Evolutionary conservation across 2,329 filamentous ascomycete species (phyloP).

Genomic region (Trichocomaceae sp.): DNA sequence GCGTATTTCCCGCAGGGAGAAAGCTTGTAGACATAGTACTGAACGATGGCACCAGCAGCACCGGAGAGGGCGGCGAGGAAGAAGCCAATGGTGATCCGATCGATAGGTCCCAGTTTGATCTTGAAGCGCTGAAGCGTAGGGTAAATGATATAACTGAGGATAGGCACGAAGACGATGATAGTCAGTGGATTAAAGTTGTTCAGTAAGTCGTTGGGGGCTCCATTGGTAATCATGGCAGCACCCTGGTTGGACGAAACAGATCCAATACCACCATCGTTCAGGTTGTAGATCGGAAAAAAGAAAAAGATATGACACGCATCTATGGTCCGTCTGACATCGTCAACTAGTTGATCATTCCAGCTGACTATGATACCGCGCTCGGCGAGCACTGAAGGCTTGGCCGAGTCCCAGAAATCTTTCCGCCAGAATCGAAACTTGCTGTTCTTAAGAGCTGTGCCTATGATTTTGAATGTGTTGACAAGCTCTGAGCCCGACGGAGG

Average conservation of each 20-base stretch:
- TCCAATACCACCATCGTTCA: conserved; percentile 46
- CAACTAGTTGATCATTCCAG: conserved; percentile 32
- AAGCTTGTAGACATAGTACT: conserved; percentile 42
- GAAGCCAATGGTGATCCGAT: conserved; percentile 48
- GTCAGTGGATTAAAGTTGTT: conserved; percentile 47
- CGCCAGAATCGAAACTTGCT: conserved; percentile 29
- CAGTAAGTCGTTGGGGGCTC: conserved; percentile 47
- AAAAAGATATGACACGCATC: conserved; percentile 32
- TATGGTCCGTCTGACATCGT: conserved; percentile 30
- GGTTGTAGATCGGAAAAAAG: conserved; percentile 34
- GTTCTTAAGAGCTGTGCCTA: conserved; percentile 24
- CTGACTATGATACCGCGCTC: conserved; percentile 21
- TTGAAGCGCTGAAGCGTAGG: conserved; percentile 37
- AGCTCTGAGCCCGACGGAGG: conserved; percentile 31
- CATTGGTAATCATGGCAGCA: conserved; percentile 45
- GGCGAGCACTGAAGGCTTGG: conserved; percentile 27
- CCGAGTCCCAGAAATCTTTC: conserved; percentile 30
- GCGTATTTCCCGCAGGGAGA: conserved; percentile 41
- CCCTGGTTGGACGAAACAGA: conserved; percentile 43
- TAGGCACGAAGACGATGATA: conserved; percentile 42
- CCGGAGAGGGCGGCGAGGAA: conserved; percentile 44
- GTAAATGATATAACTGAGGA: conserved; percentile 47
- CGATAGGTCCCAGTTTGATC: conserved; percentile 45
- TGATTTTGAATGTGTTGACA: conserved; percentile 28
- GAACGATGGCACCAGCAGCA: conserved; percentile 31